These are phyloP conservation scores for Trichoderma brevicompactum DNA, from an alignment of 2,329 filamentous ascomycete species.

Conservation along the genomic window DNA sequence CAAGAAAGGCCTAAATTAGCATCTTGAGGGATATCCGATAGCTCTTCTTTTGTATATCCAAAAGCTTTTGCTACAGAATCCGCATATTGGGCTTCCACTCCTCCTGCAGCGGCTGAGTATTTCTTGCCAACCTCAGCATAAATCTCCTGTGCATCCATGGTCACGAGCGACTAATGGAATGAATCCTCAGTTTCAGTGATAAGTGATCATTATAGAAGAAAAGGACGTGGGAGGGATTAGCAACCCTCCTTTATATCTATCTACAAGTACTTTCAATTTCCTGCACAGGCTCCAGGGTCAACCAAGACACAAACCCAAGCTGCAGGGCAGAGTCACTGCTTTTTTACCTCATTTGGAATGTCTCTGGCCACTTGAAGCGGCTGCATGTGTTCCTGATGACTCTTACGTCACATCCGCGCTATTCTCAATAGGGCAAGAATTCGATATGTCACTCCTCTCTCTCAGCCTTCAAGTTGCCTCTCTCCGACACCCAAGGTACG, in stretches of 20 bases:
- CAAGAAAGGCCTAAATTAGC: conserved; percentile 60
- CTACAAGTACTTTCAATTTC: no score
- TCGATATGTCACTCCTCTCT: conserved; percentile 1
- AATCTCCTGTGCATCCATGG: conserved; percentile 40
- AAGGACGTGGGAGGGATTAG: no score
- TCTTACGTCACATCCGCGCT: not conserved
- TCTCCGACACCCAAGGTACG: not conserved
- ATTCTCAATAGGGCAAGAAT: conserved; percentile 8
- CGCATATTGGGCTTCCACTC: conserved; percentile 41
- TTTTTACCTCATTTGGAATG: not conserved
- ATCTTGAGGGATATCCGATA: conserved; percentile 50
- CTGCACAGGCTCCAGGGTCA: no score
- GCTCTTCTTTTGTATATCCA: conserved; percentile 55
- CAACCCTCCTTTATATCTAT: no score
- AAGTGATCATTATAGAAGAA: no score
- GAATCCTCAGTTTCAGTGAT: no score
- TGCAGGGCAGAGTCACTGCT: no score
- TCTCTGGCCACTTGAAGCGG: not conserved
- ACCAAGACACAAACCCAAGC: no score
- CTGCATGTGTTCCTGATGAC: no score
- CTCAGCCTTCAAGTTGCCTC: not conserved
- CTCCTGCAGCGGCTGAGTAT: conserved; percentile 42
- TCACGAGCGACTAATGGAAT: no score
- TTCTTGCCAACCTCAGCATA: conserved; percentile 43
- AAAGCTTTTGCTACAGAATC: conserved; percentile 55